phyloP scores from a whole-genome alignment of 768 basidiomycete genomes.

The Leccinum olivaceopallidum region DNA sequence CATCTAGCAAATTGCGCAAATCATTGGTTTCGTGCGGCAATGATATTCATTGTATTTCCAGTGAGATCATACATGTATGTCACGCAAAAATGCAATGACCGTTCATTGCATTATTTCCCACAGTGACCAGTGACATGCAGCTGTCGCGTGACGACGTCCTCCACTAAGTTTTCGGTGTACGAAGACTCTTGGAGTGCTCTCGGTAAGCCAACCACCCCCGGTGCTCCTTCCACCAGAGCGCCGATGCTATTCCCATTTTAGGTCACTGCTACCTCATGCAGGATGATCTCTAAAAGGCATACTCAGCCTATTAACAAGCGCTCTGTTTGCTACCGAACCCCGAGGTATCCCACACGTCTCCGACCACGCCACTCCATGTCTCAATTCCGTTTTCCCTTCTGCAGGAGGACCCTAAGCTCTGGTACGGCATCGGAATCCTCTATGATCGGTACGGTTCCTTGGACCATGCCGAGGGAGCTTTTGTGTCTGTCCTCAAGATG shows the following conservation, averaged over 20 bases:
- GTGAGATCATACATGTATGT: too few relatives aligned
- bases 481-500: constrained; percentile 94
- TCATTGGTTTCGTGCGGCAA: too few relatives aligned
- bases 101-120: too few relatives aligned
- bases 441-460: constrained; percentile 98
- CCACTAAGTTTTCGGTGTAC: too few relatives aligned
- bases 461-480: constrained; percentile 99
- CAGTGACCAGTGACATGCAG: too few relatives aligned
- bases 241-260: constrained; percentile 32
- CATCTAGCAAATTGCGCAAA: too few relatives aligned
- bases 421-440: constrained; percentile 99
- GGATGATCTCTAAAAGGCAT: constrained; percentile 98
- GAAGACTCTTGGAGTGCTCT: constrained; percentile 77
- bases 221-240: constrained; percentile 15
- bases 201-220: constrained; percentile 47
- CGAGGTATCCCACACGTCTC: constrained; percentile 55
- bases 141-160: too few relatives aligned
- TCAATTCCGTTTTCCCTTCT: constrained; percentile 8
- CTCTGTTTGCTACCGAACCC: constrained; percentile 94
- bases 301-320: constrained; percentile 97
- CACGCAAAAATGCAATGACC: too few relatives aligned
- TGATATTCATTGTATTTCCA: too few relatives aligned
- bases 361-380: constrained; percentile 2
- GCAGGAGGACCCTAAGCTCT: constrained; percentile 94
- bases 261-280: constrained; percentile 99